phyloP scores from a whole-genome alignment of 768 basidiomycete genomes.

The Ramaria sp. region DNA sequence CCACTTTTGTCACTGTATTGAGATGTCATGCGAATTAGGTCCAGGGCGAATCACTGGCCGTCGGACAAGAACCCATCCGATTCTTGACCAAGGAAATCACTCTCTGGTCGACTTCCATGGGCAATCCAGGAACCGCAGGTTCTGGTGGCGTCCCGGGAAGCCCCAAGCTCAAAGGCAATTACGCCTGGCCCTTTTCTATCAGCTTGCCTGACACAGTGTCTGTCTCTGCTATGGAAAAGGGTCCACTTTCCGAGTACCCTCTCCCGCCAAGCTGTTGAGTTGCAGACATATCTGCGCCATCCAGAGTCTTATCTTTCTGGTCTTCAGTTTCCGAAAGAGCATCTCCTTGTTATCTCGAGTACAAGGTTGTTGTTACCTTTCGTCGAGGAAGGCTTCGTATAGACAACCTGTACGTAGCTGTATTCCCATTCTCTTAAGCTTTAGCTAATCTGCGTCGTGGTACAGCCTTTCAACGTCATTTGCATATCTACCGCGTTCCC shows the following conservation, averaged over 20 bases:
- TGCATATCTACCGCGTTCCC: slow-evolving; percentile 22
- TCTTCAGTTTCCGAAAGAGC: slow-evolving; percentile 35
- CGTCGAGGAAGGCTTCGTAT: slow-evolving; percentile 37
- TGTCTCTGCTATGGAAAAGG: slow-evolving; percentile 24
- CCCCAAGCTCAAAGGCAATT: slow-evolving; percentile 32
- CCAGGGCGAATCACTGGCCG: slow-evolving; percentile 35
- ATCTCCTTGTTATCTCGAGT: slow-evolving; percentile 46
- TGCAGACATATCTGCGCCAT: not conserved
- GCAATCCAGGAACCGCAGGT: slow-evolving; percentile 8
- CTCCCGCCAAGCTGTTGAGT: slow-evolving; percentile 35
- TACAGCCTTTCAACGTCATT: slow-evolving; percentile 24
- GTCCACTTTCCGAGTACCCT: slow-evolving; percentile 24
- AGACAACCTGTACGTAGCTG: slow-evolving; percentile 33
- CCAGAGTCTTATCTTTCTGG: not conserved
- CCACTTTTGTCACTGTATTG: not conserved
- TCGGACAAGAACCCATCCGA: slow-evolving; percentile 41
- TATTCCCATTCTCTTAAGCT: not conserved
- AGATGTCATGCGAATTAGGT: slow-evolving; percentile 22
- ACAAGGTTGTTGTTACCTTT: slow-evolving; percentile 38
- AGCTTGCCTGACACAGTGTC: slow-evolving; percentile 32
- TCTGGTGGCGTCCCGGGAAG: slow-evolving; percentile 15
- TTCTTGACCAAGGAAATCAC: slow-evolving; percentile 25
- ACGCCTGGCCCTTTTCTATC: slow-evolving; percentile 39
- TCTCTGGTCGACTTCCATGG: slow-evolving; percentile 3
- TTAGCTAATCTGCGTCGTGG: not conserved